Conservation (phyloP, 257 asterid genomes). For the Rubia yunnanensis region DNA sequence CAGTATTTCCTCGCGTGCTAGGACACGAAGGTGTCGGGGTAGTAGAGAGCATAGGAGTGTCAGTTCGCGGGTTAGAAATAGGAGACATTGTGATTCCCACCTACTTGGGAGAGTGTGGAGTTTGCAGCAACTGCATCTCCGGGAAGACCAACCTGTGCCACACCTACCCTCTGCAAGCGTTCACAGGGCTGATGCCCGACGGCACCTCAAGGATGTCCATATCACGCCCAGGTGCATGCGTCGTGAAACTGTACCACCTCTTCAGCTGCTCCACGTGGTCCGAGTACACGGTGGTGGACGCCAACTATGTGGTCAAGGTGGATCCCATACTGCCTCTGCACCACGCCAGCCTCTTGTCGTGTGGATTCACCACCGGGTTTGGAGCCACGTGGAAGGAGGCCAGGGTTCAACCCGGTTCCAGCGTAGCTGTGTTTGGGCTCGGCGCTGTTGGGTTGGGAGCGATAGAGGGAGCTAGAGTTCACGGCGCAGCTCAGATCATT, state of each 20-base stretch:
- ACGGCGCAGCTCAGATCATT: conserved; percentile 49
- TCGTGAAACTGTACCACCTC: conserved; percentile 34
- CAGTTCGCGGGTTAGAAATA: conserved; percentile 25
- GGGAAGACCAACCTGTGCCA: conserved; percentile 33
- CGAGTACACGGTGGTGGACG: conserved; percentile 36
- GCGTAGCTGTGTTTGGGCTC: conserved; percentile 61
- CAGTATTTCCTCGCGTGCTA: conserved; percentile 58
- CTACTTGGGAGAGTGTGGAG: conserved; percentile 58
- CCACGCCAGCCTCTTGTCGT: conserved; percentile 52
- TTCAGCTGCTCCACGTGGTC: conserved; percentile 34
- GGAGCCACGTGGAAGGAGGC: conserved; percentile 27
- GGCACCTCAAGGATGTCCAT: conserved; percentile 65
- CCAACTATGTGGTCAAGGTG: conserved; percentile 38
- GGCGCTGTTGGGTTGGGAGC: conserved; percentile 87
- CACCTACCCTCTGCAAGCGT: conserved; percentile 31
- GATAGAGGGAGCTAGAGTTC: conserved; percentile 44
- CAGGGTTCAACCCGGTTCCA: conserved; percentile 40
- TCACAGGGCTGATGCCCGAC: conserved; percentile 41
- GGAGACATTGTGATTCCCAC: conserved; percentile 61
- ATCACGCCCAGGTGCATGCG: conserved; percentile 11
- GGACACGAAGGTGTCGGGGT: conserved; percentile 93
- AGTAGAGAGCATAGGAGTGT: conserved; percentile 44
- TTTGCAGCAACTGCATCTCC: conserved; percentile 45
- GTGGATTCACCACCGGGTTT: conserved; percentile 66
- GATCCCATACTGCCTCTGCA: conserved; percentile 44